phyloP scores from a whole-genome alignment of 176 grass and related monocot genomes.

The Raddia distichophylla region DNA sequence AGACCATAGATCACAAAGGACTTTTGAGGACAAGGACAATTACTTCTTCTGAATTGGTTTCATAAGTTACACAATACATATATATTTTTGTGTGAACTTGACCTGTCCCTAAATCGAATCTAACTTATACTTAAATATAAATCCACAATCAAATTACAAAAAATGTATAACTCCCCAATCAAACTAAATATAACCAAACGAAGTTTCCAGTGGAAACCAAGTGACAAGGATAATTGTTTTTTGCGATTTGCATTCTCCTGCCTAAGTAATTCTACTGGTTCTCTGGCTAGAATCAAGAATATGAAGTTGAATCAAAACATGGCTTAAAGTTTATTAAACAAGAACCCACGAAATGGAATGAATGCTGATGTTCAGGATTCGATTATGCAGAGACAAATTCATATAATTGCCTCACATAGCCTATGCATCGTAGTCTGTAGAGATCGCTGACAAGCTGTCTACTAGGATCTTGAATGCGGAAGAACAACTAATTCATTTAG shows the following conservation, averaged over 20 bases:
- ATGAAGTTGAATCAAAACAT: neutral
- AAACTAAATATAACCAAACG: too few relatives aligned
- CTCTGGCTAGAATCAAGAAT: neutral
- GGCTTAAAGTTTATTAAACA: neutral
- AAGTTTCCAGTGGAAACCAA: too few relatives aligned
- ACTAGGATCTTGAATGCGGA: neutral
- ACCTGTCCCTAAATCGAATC: too few relatives aligned
- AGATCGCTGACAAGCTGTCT: neutral
- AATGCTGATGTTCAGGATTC: neutral
- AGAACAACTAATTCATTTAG: neutral
- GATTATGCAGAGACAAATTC: neutral
- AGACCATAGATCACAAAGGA: neutral
- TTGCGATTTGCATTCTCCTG: too few relatives aligned
- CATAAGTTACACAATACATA: too few relatives aligned
- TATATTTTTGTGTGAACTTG: too few relatives aligned
- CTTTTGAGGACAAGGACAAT: too few relatives aligned
- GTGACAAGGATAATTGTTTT: neutral
- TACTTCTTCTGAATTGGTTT: too few relatives aligned
- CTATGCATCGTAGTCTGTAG: neutral
- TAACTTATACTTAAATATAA: too few relatives aligned
- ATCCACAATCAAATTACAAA: too few relatives aligned
- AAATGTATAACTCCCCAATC: too few relatives aligned
- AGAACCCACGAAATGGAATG: neutral
- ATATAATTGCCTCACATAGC: neutral
- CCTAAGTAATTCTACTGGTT: neutral